Base-by-base conservation (phyloP, 306 rosid species). In the Prinsepia uniflora region DNA sequence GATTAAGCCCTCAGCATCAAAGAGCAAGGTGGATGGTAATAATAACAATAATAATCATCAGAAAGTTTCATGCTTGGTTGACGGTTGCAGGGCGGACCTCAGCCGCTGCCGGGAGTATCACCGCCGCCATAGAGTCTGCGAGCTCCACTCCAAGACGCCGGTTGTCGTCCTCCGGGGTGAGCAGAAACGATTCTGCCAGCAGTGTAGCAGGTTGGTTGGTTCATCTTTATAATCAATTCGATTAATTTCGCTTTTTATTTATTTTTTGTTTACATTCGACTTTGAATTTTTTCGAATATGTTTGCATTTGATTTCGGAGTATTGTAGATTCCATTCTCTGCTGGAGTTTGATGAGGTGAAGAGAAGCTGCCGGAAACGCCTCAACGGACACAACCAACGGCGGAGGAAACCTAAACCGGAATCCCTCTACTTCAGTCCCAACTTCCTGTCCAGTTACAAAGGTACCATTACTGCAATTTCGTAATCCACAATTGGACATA, bases 341-440 rank as follows among this genome's bases (percentile, higher is more conserved):
- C 86, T 71, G 76, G 92, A 87, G 84, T 87, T 87, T 79, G 92
- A 87, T 41, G 84, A 84, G 72, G 86, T 73, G 63, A 87, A 87
- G 83, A 75, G 87, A 45, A 87, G 92, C 80, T 87, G 92, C 76
- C 64, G 92, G 60, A 87, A 87, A 73, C 85, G 92, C 47, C 89
- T 87, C 19, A 88, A 79, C 56, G 92, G 92, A 10, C 92, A 87
- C 81, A 87, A 87, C 69, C 75, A 86, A 40, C 89, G 92, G 52
- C 52, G 92, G 65, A 83, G 92, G 75, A 87, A 85, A 43, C 77
- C 89, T 59, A 88, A 83, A 71, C 84, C 87, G 4, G 89, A 80
- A 46, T 66, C 92, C 57, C 54, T 84, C 24, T 69, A 40, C 56
- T 58, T 78, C 54, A 78, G 53, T 74, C 75, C 86, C 43, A 71